These are phyloP conservation scores for Boletus patriciae DNA, from an alignment of 768 basidiomycete species.

Conservation along the genomic window DNA sequence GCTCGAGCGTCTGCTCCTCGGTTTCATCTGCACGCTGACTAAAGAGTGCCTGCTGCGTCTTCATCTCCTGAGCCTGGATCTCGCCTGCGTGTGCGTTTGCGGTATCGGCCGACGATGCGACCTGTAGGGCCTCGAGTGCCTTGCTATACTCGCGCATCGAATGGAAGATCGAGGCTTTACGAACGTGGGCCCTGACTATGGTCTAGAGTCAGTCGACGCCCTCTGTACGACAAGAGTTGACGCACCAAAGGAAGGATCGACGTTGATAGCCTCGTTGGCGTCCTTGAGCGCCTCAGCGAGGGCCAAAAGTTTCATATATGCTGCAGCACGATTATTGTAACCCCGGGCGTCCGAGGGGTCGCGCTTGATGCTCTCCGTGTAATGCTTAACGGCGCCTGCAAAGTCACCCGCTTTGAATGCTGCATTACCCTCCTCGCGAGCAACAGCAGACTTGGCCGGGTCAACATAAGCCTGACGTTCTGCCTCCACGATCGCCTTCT, in stretches of 20 bases:
- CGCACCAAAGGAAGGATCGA: constrained; percentile 83
- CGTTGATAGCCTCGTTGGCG: constrained; percentile 87
- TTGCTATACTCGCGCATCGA: constrained; percentile 91
- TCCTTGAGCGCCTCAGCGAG: constrained; percentile 97
- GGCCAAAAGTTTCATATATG: constrained; percentile 92
- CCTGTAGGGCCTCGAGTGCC: constrained; percentile 80
- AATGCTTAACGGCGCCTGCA: constrained; percentile 85
- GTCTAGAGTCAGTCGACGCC: not conserved
- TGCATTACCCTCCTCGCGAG: constrained; percentile 89
- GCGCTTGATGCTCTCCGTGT: constrained; percentile 96
- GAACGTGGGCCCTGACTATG: constrained; percentile 88
- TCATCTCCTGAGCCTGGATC: constrained; percentile 76
- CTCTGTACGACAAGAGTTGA: not conserved
- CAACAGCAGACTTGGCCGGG: constrained; percentile 74
- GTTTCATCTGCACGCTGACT: constrained; percentile 79
- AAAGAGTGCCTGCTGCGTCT: constrained; percentile 78
- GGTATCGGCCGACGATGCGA: constrained; percentile 74
- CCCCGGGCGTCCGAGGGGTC: constrained; percentile 86
- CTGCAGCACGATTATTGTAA: constrained; percentile 98
- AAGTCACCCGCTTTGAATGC: constrained; percentile 94
- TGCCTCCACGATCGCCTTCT: constrained; percentile 73
- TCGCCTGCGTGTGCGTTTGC: constrained; percentile 81
- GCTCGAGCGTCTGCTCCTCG: constrained; percentile 88
- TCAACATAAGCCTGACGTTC: constrained; percentile 86
- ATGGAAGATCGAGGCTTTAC: constrained; percentile 82